Conservation (phyloP, 176 grass and related monocot species). For the Pontederia paniculata region DNA sequence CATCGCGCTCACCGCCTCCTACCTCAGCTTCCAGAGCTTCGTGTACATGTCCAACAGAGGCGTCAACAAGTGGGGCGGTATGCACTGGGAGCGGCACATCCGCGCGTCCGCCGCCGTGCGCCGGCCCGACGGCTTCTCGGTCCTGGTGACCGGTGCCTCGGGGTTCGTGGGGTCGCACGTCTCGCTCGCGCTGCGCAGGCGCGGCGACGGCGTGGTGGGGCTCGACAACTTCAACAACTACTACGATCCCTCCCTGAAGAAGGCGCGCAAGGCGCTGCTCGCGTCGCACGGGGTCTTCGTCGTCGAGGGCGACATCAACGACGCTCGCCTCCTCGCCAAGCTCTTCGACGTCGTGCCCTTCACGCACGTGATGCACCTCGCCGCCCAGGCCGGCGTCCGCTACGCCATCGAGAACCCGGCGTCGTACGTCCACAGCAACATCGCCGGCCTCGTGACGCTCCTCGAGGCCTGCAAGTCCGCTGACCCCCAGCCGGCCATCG, state of each 20-base stretch:
- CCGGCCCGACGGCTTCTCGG: constrained; percentile 20
- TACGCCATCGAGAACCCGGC: constrained; percentile 34
- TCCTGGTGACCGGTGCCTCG: constrained; percentile 30
- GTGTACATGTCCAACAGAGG: not conserved
- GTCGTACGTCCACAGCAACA: constrained; percentile 38
- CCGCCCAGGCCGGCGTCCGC: constrained; percentile 38
- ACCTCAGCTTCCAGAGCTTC: constrained; percentile 10
- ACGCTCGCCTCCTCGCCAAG: constrained; percentile 24
- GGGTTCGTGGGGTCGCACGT: constrained; percentile 36
- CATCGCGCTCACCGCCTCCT: constrained; percentile 3
- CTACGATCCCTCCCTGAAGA: constrained; percentile 37
- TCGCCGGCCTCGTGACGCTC: constrained; percentile 31
- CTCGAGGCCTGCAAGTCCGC: constrained; percentile 31
- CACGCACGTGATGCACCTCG: constrained; percentile 40
- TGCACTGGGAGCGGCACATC: constrained; percentile 30
- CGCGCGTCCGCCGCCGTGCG: constrained; percentile 14
- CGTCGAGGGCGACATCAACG: constrained; percentile 37
- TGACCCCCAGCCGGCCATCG: constrained; percentile 31
- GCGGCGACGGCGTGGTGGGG: constrained; percentile 34
- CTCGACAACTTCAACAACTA: constrained; percentile 39
- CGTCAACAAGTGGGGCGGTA: constrained; percentile 6
- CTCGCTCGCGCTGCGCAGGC: constrained; percentile 18
- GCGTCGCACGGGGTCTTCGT: constrained; percentile 25
- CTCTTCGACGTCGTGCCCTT: constrained; percentile 32
- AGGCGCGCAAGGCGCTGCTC: constrained; percentile 27